Base-by-base conservation (phyloP, 2,329 filamentous ascomycete species). In the Trichoderma afroharzianum region DNA sequence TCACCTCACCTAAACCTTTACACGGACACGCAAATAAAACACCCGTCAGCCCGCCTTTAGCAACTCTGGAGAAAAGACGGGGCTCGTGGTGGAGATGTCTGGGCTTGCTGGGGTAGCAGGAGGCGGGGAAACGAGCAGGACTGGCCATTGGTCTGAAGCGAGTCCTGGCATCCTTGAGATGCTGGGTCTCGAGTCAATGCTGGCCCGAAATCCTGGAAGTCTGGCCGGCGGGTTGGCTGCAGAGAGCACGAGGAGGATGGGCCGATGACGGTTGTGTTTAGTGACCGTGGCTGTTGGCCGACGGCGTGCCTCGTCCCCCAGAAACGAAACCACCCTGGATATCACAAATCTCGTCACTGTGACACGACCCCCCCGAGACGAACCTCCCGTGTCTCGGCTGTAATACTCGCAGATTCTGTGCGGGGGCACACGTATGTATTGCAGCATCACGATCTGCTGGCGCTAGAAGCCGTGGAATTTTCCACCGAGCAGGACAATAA, bases 381-480 rank as follows among this genome's bases (percentile, higher is more conserved):
- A 28, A 39, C n/a, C 50, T 39, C 11, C n/a, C 24, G 7, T 53
- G 53, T 50, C 15, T 21, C 11, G 26, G 14, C n/a, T 53, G 47
- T 24, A 53, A 53, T 53, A 24, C 47, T n/a, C 11, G 63, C 21
- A 33, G 11, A 33, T 33, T 18, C 26, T 14, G 33, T 67, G 63
- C 63, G 63, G 63, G 63, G 50, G 50, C 32, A 28, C 11, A 21
- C 53, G 36, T 33, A 6, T 32, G 36, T 33, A 6, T 32, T 36
- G 39, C 57, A 50, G 39, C 43, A 32, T 50, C 12, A 50, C 26
- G 43, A 61, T 62, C 39, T 53, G 43, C 59, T 63, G 50, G 28
- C 63, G 70, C 63, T 71, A 71, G 70, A 68, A 71, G 57, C 57
- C 30, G n/a, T 71, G 47, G 70, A 71, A 71, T 57, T 32, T 71